Evolutionary conservation across 169 alveolate genomes (phyloP).

Genomic region (Theileria annulata): DNA sequence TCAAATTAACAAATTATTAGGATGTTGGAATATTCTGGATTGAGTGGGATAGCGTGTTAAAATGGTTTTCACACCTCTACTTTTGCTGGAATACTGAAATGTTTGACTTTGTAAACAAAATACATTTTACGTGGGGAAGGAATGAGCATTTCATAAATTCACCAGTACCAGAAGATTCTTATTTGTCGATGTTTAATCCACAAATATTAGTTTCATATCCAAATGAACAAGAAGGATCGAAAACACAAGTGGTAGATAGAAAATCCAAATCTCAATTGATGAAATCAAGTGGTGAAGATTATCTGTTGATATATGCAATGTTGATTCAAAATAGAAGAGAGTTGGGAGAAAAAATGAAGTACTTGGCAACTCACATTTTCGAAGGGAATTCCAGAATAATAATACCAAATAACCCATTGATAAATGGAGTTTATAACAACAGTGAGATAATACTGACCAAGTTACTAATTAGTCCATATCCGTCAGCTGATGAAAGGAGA

Average conservation of each 20-base stretch:
- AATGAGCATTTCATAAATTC: constrained; percentile 64
- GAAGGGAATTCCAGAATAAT: constrained; percentile 66
- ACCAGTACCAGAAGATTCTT: constrained; percentile 79
- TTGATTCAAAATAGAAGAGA: constrained; percentile 70
- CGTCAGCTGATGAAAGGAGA: constrained; percentile 5
- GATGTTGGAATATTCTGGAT: constrained; percentile 88
- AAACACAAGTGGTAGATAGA: background rate
- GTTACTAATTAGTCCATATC: constrained; percentile 29
- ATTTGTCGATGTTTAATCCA: constrained; percentile 82
- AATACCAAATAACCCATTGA: constrained; percentile 77
- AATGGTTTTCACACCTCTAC: constrained; percentile 87
- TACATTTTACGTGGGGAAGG: constrained; percentile 79
- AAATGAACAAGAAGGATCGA: constrained; percentile 7
- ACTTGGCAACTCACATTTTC: constrained; percentile 77
- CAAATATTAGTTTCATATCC: constrained; percentile 63
- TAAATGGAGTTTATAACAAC: constrained; percentile 80
- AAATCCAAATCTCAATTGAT: background rate
- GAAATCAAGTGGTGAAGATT: constrained; percentile 42
- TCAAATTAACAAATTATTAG: constrained; percentile 21
- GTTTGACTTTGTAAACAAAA: constrained; percentile 69
- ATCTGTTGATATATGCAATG: constrained; percentile 74
- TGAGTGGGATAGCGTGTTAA: constrained; percentile 84
- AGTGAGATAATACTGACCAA: constrained; percentile 81
- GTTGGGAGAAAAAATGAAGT: constrained; percentile 66
- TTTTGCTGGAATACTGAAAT: constrained; percentile 82